Percentiles rank a stretch among this genome's conserved stretches.
These are phyloP conservation scores for Rhypophila decipiens DNA, from an alignment of 495 filamentous ascomycete genomes.

Conservation along the genomic window DNA sequence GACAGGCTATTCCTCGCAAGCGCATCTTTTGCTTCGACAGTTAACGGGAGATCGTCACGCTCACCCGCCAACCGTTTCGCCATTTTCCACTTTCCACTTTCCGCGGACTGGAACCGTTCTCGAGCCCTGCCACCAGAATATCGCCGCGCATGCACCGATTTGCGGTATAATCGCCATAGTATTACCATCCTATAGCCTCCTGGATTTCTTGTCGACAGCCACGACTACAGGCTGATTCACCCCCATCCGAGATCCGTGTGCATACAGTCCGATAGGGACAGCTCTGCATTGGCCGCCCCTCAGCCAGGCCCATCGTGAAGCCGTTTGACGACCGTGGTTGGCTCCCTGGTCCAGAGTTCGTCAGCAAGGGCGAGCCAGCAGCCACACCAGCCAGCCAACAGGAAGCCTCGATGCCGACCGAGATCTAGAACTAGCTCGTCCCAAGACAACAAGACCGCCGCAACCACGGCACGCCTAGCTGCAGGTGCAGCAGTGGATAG, in stretches of 20 bases:
- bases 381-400: slow-evolving; percentile 17
- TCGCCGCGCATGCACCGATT: neutral
- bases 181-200: neutral
- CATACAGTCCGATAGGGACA: slow-evolving; percentile 14
- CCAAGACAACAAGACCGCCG: slow-evolving; percentile 6
- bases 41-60: no score
- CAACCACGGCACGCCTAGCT: slow-evolving; percentile 12
- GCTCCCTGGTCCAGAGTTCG: slow-evolving; percentile 16
- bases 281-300: slow-evolving; percentile 18
- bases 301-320: slow-evolving; percentile 10
- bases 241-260: slow-evolving; percentile 13
- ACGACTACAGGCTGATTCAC: slow-evolving; percentile 16
- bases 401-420: slow-evolving; percentile 11
- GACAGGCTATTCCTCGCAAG: no score
- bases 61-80: no score
- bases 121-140: no score
- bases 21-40: no score
- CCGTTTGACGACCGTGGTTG: slow-evolving; percentile 18
- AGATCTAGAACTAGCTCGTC: slow-evolving; percentile 19
- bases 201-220: neutral
- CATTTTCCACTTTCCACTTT: no score
- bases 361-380: slow-evolving; percentile 18
- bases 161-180: neutral
- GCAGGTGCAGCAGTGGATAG: slow-evolving; percentile 3
- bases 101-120: no score